phyloP scores from a whole-genome alignment of 345 rosid genomes.

The Camelina laxa region DNA sequence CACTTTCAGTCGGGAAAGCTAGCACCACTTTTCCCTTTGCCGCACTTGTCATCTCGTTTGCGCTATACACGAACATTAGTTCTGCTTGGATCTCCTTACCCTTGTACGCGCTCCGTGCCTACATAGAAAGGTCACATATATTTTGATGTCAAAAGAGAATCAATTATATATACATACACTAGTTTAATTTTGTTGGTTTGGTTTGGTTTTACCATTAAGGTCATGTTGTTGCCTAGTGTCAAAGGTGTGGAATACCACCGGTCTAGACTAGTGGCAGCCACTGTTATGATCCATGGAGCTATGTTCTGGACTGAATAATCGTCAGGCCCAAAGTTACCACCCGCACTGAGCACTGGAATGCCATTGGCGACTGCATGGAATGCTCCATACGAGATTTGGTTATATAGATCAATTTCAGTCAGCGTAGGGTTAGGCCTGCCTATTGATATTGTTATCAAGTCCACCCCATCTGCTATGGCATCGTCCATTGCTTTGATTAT shows the following conservation, averaged over 20 bases:
- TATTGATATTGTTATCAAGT: slow-evolving; percentile 40
- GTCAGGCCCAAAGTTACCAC: slow-evolving; percentile 50
- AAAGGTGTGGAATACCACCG: slow-evolving; percentile 50
- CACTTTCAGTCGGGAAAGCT: slow-evolving; percentile 45
- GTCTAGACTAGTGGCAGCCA: slow-evolving; percentile 59
- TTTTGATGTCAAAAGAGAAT: background rate
- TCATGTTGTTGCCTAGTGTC: slow-evolving; percentile 50
- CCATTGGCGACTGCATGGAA: slow-evolving; percentile 61
- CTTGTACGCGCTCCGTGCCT: slow-evolving; percentile 53
- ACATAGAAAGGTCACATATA: slow-evolving; percentile 11
- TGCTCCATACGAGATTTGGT: slow-evolving; percentile 52
- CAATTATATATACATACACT: background rate
- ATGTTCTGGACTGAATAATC: slow-evolving; percentile 48
- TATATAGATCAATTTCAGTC: slow-evolving; percentile 34
- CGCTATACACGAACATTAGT: background rate
- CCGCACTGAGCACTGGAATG: slow-evolving; percentile 51
- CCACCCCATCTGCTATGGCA: slow-evolving; percentile 53
- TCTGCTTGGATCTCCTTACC: background rate
- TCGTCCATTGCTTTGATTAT: slow-evolving; percentile 58
- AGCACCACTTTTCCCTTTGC: slow-evolving; percentile 55
- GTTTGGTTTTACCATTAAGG: slow-evolving; percentile 28
- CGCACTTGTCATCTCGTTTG: background rate
- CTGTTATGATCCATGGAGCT: slow-evolving; percentile 62
- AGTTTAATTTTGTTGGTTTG: background rate
- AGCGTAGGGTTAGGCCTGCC: slow-evolving; percentile 38